Percentiles rank a stretch among this genome's conserved stretches.
Evolutionary conservation across 164 flowering plant species (phyloP).

Genomic region (Tetrastigma voinierianum): DNA sequence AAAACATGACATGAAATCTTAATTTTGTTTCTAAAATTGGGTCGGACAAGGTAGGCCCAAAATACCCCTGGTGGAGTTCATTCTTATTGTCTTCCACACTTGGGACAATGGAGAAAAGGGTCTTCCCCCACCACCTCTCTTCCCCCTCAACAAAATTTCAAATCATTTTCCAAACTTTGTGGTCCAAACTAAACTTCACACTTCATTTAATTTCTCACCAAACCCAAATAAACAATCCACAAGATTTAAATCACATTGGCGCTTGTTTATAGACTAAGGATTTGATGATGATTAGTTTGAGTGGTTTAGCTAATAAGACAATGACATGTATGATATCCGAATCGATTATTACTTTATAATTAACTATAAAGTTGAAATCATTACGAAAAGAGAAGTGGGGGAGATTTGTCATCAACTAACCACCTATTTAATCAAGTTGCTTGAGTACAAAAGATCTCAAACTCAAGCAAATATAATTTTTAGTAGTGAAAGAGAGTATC

Average conservation of each 20-base stretch:
- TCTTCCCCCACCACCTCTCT: too few relatives aligned
- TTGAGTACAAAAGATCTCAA: constrained; percentile 30
- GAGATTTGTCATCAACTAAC: constrained; percentile 1
- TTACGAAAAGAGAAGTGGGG: not conserved
- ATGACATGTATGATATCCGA: too few relatives aligned
- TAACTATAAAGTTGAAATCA: too few relatives aligned
- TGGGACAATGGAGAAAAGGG: constrained; percentile 13
- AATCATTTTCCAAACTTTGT: not conserved
- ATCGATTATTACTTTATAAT: too few relatives aligned
- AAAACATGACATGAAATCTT: too few relatives aligned
- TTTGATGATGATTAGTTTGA: too few relatives aligned
- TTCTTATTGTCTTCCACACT: constrained; percentile 14
- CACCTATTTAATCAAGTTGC: constrained; percentile 15
- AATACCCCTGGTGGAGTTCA: constrained; percentile 3
- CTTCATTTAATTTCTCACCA: not conserved
- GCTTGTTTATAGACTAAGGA: not conserved
- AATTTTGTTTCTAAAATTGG: not conserved
- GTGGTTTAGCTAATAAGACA: too few relatives aligned
- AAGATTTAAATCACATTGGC: constrained; percentile 1
- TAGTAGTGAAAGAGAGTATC: too few relatives aligned
- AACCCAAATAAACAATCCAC: not conserved
- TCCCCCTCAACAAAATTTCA: not conserved
- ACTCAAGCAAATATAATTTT: constrained; percentile 24
- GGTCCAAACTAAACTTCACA: not conserved
- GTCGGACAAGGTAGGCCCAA: constrained; percentile 1